These are phyloP conservation scores for Hordeum pubiflorum DNA, from an alignment of 202 grass and related monocot genomes.

Conservation along the genomic window DNA sequence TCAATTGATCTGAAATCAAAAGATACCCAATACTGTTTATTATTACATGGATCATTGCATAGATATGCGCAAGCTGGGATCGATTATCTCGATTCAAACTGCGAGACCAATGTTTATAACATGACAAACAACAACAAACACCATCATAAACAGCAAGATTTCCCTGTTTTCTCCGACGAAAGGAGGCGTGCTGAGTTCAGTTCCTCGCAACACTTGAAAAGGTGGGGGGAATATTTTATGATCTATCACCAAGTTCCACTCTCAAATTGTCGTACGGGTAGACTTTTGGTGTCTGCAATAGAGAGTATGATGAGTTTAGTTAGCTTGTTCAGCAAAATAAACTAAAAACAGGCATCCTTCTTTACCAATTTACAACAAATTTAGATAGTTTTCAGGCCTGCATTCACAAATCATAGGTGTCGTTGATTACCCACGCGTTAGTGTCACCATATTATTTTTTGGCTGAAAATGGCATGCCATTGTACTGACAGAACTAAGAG, in stretches of 20 bases:
- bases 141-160: neutral
- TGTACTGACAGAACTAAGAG: neutral
- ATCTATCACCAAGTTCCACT: slow-evolving; percentile 66
- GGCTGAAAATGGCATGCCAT: neutral
- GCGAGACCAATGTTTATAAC: neutral
- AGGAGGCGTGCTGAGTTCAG: neutral
- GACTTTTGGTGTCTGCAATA: slow-evolving; percentile 88
- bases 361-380: neutral
- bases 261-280: slow-evolving; percentile 89
- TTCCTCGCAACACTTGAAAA: slow-evolving; percentile 1
- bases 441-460: neutral
- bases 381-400: neutral
- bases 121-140: slow-evolving; percentile 20
- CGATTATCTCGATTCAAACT: neutral
- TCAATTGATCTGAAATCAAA: neutral
- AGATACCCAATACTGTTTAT: neutral
- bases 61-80: neutral
- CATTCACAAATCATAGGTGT: neutral
- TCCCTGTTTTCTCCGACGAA: neutral
- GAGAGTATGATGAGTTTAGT: slow-evolving; percentile 4
- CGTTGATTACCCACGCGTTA: neutral
- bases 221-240: neutral
- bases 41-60: slow-evolving; percentile 7
- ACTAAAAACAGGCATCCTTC: neutral
- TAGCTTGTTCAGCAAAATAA: slow-evolving; percentile 7